Evolutionary conservation across 345 rosid genomes (phyloP).

Genomic region (Camelina sativa): DNA sequence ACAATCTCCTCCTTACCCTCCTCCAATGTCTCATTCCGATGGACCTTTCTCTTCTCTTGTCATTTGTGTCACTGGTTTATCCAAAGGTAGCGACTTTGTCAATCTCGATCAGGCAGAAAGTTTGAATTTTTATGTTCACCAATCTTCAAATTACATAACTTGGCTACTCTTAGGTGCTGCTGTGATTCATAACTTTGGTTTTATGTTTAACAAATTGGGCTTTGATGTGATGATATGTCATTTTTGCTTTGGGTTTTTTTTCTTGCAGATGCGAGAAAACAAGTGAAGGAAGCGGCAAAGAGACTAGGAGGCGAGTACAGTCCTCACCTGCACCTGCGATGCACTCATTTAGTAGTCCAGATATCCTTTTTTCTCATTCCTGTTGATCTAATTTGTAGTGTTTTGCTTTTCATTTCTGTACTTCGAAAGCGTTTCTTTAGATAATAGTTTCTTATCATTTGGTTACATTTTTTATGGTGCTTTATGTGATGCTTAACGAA

Average conservation of each 20-base stretch:
- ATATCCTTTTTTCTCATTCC: slow-evolving; percentile 64
- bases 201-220: not conserved
- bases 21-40: slow-evolving; percentile 44
- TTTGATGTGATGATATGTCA: slow-evolving; percentile 2
- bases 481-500: slow-evolving; percentile 56
- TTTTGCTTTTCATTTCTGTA: not conserved
- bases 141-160: not conserved
- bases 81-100: slow-evolving; percentile 61
- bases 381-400: not conserved
- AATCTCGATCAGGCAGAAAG: not conserved
- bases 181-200: slow-evolving; percentile 3
- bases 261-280: slow-evolving; percentile 80
- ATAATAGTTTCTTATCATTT: not conserved
- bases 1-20: slow-evolving; percentile 57
- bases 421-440: not conserved
- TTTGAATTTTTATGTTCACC: not conserved
- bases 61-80: slow-evolving; percentile 91
- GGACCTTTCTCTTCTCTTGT: slow-evolving; percentile 77
- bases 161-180: not conserved
- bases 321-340: slow-evolving; percentile 75
- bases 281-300: slow-evolving; percentile 93
- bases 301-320: slow-evolving; percentile 91
- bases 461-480: slow-evolving; percentile 7
- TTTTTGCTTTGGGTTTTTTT: slow-evolving; percentile 11
- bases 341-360: slow-evolving; percentile 96